Evolutionary conservation across 2,329 filamentous ascomycete genomes (phyloP).

Genomic region (Parasarocladium wereldwijsianum): DNA sequence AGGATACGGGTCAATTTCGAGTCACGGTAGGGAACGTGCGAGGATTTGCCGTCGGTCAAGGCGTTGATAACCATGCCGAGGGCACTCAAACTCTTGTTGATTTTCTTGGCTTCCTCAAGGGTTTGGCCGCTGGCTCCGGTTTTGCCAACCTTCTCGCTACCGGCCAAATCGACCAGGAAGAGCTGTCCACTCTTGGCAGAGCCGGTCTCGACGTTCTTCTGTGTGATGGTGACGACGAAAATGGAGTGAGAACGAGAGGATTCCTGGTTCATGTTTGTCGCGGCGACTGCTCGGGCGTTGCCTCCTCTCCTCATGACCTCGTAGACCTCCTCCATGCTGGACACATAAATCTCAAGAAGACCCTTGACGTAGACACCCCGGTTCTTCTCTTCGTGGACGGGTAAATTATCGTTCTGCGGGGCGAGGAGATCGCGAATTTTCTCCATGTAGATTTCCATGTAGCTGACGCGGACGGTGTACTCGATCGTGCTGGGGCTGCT

Average conservation of each 20-base stretch:
- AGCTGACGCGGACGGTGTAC: constrained; percentile 96
- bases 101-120: constrained; percentile 97
- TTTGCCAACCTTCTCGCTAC: constrained; percentile 97
- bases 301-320: constrained; percentile 93
- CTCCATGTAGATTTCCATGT: constrained; percentile 99
- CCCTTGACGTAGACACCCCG: constrained; percentile 95
- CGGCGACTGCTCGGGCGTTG: constrained; percentile 75
- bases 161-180: constrained; percentile 94
- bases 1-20: constrained; percentile 94
- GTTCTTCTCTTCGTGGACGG: constrained; percentile 96
- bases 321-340: constrained; percentile 88
- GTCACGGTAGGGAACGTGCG: constrained; percentile 90
- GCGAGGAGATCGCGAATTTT: constrained; percentile 84
- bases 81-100: constrained; percentile 98
- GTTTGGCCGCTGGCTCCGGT: constrained; percentile 96
- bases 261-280: constrained; percentile 98
- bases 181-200: constrained; percentile 93
- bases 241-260: constrained; percentile 97
- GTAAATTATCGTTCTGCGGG: constrained; percentile 89
- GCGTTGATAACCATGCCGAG: constrained; percentile 99
- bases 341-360: constrained; percentile 86
- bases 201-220: constrained; percentile 94
- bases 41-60: constrained; percentile 91
- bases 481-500: constrained; percentile 86
- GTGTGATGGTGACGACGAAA: constrained; percentile 90